Base-by-base conservation (phyloP, 1,284 basidiomycete genomes). In the Melampsora americana region DNA sequence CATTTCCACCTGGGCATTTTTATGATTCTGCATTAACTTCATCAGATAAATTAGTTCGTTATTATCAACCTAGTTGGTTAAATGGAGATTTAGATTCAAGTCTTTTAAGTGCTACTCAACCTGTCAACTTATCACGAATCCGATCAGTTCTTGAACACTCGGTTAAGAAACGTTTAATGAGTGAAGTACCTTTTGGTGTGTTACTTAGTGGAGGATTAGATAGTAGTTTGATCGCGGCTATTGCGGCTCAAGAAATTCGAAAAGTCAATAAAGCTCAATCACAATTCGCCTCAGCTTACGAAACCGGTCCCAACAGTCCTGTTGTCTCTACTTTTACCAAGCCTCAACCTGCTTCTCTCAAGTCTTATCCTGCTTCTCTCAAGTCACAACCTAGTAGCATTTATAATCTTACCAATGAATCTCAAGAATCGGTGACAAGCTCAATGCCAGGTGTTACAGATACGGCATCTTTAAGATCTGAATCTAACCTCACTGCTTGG, bases 181-280 rank as follows among this genome's bases (percentile, higher is more conserved):
- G 92, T 72, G 96, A 99, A 84, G 96, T 99, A 1, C 96, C 96
- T 14, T 99, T 97, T 81, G 96, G 96, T 80, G 96, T 99, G 14
- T 87, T 99, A 56, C 87, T 99, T 72, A 93, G 91, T 78, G 96
- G 96, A 77, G 96, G 96, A 68, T 86, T 99, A 77, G 96, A 99
- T 83, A 95, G 92, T 82, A 95, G 92, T 82, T 86, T 99, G 82
- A 98, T 99, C 80, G 96, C 96, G 20, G 87, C 94, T 32, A 95
- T 99, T 80, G 96, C 96, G n/a, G 90, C 93, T 3, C 86, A 95
- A 78, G 95, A 98, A 84, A 99, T 95, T 14, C 93, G 97, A 84
- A 95, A 93, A 84, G 87, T 95, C 53, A 89, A 90, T 0, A 87
- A 87, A 77, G 90, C 89, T 2, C 93, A 94, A 82, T 87, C 89